phyloP scores from a whole-genome alignment of 169 alveolate genomes.

The Amoebophrya sp. region DNA sequence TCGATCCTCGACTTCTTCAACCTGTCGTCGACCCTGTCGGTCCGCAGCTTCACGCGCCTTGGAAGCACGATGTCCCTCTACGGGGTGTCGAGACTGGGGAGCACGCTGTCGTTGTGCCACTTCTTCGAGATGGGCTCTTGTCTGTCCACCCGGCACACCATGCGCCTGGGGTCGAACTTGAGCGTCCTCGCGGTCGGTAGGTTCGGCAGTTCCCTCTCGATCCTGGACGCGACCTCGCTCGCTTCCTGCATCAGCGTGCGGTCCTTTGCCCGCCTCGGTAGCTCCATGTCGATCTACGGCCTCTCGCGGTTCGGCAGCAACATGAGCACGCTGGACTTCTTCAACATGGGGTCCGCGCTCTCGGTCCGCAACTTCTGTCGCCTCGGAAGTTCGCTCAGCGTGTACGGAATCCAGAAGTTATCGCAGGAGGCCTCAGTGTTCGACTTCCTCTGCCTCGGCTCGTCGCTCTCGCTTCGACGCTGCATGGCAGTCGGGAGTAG shows the following conservation, averaged over 20 bases:
- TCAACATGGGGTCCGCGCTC: background rate
- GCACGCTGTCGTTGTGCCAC: background rate
- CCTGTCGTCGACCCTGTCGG: background rate
- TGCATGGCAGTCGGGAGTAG: background rate
- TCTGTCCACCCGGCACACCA: background rate
- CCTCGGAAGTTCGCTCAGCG: background rate
- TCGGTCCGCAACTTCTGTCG: background rate
- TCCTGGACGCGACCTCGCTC: background rate
- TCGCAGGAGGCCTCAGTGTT: background rate
- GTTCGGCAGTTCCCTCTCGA: background rate
- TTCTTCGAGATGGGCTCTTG: background rate
- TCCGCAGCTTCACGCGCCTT: background rate
- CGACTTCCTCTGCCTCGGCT: background rate
- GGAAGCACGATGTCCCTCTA: background rate
- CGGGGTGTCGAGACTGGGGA: background rate
- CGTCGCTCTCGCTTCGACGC: background rate
- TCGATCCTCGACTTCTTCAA: background rate
- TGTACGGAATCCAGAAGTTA: background rate
- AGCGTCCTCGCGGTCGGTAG: background rate
- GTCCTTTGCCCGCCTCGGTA: background rate
- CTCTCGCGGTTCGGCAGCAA: conserved; percentile 2
- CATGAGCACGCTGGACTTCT: background rate
- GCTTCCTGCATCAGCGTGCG: background rate
- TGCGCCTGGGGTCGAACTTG: background rate
- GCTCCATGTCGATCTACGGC: background rate